Evolutionary conservation across 306 rosid genomes (phyloP), one percentile per base, ranked within the genome.

Genomic region (Adenanthera pavonina): DNA sequence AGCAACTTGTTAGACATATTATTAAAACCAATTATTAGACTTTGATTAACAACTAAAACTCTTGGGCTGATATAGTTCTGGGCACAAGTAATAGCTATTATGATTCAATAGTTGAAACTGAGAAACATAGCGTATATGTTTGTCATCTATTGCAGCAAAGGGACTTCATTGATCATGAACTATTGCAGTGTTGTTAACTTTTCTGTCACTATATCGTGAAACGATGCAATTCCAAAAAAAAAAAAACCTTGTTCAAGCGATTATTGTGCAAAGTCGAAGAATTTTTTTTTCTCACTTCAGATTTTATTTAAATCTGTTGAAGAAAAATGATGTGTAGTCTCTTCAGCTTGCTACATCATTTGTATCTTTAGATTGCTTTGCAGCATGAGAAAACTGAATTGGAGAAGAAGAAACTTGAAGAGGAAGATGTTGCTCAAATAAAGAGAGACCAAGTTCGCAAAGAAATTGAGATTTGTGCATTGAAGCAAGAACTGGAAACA

Each of bases 351-450:
- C 66, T 80, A 16, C 59, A 68, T 61, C 11, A 52, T 74, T 59
- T 67, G 72, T 67, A 36, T 57, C 77, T 52, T 82, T 69, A 44
- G 88, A 52, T 59, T 78, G 74, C 72, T 78, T 14, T 89, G 84
- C 91, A 93, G 92, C 59, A 43, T 74, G 97, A 96, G 84, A 91
- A 89, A 85, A 66, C 75, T 75, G 84, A 91, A 80, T 68, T 88
- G 79, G 97, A 91, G 89, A 91, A 82, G 88, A 90, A 89, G 75
- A 89, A 89, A 78, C 88, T 90, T 66, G 98, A 92, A 87, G 95
- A 92, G 82, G 91, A 92, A 74, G 97, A 92, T 78, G 70, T 88
- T 81, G 82, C 90, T 80, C 86, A 65, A 76, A 69, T 92, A 74
- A 96, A 86, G 88, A 89, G 86, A 82, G 95, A 91, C 66, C 92